Percentiles rank a stretch among this genome's conserved stretches.
Conservation (phyloP, 371 early-diverging fungal species). For the Fennellomyces sp. region DNA sequence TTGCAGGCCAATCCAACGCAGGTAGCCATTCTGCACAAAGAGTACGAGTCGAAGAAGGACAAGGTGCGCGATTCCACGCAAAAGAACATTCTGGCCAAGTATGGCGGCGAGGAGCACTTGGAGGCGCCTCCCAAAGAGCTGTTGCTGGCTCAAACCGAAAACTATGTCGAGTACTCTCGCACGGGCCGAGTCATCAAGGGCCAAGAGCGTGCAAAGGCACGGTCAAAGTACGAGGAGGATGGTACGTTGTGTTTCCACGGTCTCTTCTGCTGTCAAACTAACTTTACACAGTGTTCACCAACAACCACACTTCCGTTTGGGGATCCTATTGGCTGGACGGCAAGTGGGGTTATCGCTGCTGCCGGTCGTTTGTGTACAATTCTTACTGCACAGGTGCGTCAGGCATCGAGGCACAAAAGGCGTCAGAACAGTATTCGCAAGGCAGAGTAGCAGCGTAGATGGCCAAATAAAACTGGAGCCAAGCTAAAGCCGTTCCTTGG, state of each 20-base stretch:
- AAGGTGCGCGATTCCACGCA: conserved; percentile 70
- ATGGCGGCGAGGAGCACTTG: conserved; percentile 95
- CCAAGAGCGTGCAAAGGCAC: conserved; percentile 74
- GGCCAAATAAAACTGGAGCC: neutral
- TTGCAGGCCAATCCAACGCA: conserved; percentile 96
- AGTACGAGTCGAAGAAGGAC: conserved; percentile 85
- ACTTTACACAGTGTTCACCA: conserved; percentile 67
- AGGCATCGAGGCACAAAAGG: conserved; percentile 74
- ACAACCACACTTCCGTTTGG: conserved; percentile 92
- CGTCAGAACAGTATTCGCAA: conserved; percentile 19
- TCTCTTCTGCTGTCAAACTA: conserved; percentile 15
- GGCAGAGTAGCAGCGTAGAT: conserved; percentile 4
- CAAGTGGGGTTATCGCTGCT: conserved; percentile 96
- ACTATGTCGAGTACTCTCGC: conserved; percentile 96
- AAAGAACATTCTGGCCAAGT: conserved; percentile 82
- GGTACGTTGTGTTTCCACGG: conserved; percentile 47
- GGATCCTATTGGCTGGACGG: conserved; percentile 96
- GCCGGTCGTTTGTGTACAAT: conserved; percentile 72
- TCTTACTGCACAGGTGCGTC: conserved; percentile 86
- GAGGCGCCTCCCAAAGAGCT: conserved; percentile 87
- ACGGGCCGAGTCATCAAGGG: conserved; percentile 90
- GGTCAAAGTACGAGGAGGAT: conserved; percentile 93
- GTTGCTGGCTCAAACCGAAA: conserved; percentile 86
- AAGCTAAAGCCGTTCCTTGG: too few relatives aligned
- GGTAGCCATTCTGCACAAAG: conserved; percentile 85